phyloP scores from a whole-genome alignment of 768 basidiomycete genomes.

The Trametes maxima region DNA sequence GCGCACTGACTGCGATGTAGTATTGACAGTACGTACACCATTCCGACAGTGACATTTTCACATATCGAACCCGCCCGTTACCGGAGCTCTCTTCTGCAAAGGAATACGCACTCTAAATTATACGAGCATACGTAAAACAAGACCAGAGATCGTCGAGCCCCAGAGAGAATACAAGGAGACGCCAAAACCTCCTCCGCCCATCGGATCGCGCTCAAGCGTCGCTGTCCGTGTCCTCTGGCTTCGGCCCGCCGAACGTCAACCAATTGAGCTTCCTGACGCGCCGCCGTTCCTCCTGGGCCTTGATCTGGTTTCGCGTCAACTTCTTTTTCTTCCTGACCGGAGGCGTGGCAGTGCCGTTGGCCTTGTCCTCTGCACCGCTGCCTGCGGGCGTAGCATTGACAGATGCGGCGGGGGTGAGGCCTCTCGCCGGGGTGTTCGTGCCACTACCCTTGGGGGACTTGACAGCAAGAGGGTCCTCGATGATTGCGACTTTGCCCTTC shows the following conservation, averaged over 20 bases:
- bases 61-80: neutral
- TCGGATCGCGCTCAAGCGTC: constrained; percentile 24
- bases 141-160: neutral
- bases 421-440: constrained; percentile 63
- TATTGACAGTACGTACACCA: neutral
- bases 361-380: constrained; percentile 72
- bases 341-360: constrained; percentile 38
- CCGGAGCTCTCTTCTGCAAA: neutral
- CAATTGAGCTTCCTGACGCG: constrained; percentile 78
- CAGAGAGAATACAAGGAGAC: neutral
- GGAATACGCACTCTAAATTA: neutral
- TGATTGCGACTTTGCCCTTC: constrained; percentile 83
- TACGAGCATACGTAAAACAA: neutral
- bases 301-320: constrained; percentile 83
- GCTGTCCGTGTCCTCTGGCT: constrained; percentile 78
- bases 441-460: constrained; percentile 74
- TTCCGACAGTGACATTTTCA: constrained; percentile 5
- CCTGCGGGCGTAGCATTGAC: constrained; percentile 72
- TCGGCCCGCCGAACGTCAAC: constrained; percentile 80
- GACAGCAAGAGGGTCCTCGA: constrained; percentile 79
- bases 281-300: constrained; percentile 86
- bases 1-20: constrained; percentile 13
- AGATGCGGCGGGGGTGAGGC: constrained; percentile 69
- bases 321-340: constrained; percentile 86
- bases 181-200: neutral